Evolutionary conservation across 352 stramenopile genomes (phyloP).

Genomic region (Phytophthora pseudosyringae): DNA sequence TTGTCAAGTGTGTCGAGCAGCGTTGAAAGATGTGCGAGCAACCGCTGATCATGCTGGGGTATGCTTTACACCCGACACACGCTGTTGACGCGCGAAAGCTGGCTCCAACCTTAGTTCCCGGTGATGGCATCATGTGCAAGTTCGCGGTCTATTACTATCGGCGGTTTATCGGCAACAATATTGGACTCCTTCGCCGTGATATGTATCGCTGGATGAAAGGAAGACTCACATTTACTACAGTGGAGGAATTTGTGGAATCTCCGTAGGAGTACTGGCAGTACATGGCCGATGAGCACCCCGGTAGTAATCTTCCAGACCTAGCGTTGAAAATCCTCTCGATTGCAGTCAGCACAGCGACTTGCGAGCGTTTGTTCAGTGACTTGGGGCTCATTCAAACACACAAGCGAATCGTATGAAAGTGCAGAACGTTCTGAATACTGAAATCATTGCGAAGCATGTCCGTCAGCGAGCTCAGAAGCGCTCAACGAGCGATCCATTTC

Average conservation of each 20-base stretch:
- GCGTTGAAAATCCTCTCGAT: conserved; percentile 11
- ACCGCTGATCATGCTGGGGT: conserved; percentile 5
- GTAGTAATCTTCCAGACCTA: conserved; percentile 1
- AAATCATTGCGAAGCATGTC: conserved; percentile 9
- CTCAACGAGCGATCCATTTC: background rate
- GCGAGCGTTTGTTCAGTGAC: conserved; percentile 10
- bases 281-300: conserved; percentile 1
- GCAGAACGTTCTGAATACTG: background rate
- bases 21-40: conserved; percentile 14
- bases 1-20: conserved; percentile 4
- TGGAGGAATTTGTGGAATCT: background rate
- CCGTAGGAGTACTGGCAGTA: conserved; percentile 12
- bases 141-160: conserved; percentile 19
- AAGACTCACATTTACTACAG: background rate
- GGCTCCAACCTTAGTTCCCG: background rate
- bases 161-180: background rate
- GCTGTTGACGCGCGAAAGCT: conserved; percentile 1
- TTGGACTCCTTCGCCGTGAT: background rate
- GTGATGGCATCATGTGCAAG: background rate
- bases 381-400: conserved; percentile 9
- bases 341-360: conserved; percentile 12
- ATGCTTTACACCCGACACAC: conserved; percentile 6
- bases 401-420: conserved; percentile 4
- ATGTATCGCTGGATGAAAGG: conserved; percentile 12
- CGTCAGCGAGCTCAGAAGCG: background rate